These are phyloP conservation scores for Sinapis alba DNA, from an alignment of 441 rosid genomes.

Conservation along the genomic window DNA sequence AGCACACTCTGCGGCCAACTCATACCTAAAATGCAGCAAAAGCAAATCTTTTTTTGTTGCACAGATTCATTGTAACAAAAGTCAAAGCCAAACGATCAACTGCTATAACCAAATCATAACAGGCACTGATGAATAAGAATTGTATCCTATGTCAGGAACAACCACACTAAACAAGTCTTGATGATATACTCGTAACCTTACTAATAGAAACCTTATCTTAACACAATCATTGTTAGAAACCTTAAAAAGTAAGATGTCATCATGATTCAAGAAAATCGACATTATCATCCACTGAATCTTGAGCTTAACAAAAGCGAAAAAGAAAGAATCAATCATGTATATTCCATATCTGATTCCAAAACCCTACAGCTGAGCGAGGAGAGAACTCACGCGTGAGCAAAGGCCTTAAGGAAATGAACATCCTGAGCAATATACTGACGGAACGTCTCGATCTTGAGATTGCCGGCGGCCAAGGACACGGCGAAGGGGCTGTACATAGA, in stretches of 20 bases:
- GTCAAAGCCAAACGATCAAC: neutral
- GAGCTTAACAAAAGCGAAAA: neutral
- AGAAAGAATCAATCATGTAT: slow-evolving; percentile 11
- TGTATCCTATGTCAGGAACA: neutral
- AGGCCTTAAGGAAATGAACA: slow-evolving; percentile 81
- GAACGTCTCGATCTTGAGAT: slow-evolving; percentile 72
- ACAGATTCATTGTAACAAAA: neutral
- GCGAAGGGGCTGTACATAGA: slow-evolving; percentile 60
- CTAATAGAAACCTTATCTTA: neutral
- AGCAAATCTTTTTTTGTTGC: neutral
- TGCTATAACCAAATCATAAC: neutral
- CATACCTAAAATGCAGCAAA: slow-evolving; percentile 43
- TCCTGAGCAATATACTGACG: slow-evolving; percentile 86
- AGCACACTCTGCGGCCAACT: slow-evolving; percentile 58
- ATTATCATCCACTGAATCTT: neutral
- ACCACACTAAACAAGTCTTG: neutral
- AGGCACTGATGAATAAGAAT: no score
- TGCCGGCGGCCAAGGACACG: slow-evolving; percentile 81
- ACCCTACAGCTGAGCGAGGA: neutral
- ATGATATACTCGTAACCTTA: neutral
- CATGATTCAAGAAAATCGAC: neutral
- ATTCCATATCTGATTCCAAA: neutral
- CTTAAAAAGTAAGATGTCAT: neutral
- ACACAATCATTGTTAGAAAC: neutral
- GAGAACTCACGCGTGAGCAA: slow-evolving; percentile 66